Evolutionary conservation across 306 rosid species (phyloP), one percentile per base, ranked within the genome.

Genomic region (Dicorynia guianensis): DNA sequence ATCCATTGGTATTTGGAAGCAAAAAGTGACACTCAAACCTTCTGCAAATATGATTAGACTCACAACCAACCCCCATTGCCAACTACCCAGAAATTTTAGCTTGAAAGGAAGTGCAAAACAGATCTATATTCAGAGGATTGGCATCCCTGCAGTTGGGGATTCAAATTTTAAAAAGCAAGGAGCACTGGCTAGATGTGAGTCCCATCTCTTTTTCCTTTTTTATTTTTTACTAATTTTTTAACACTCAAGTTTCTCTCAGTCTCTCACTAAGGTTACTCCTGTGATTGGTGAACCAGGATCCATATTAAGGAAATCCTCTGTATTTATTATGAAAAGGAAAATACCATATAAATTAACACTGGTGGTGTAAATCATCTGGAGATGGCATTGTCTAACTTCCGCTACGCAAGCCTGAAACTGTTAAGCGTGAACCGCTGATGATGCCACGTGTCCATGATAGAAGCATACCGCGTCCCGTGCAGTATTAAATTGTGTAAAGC

Each of bases 401-500:
- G 3, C 5, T 33, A 69, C 4, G 17, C 17, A 40, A 63, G 11
- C 30, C 4, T 62, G 33, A 8, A n/a, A 35, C 3, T 48, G 30
- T 12, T n/a, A n/a, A n/a, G n/a, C n/a, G 43, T 2, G 3, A 34
- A 30, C 46, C 6, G 52, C 6, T 50, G n/a, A 52, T 33, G 20
- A 42, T 0, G 8, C 55, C 39, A 75, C 34, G 52, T 76, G 49
- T 35, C 14, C 9, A 55, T 14, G 15, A 17, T 3, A 30, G 10
- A 48, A 59, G 8, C 5, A 44, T 46, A 52, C 38, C 76, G 57
- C 69, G 62, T 67, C 11, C 40, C 39, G 5, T 42, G 15, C 64
- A 71, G 38, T 44, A 20, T n/a, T 68, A 70, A 77, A 69, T 49
- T 14, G 13, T 4, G 46, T 9, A 58, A 18, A 19, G 54, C 81